phyloP scores from a whole-genome alignment of 768 basidiomycete genomes.

The Russula foetens region DNA sequence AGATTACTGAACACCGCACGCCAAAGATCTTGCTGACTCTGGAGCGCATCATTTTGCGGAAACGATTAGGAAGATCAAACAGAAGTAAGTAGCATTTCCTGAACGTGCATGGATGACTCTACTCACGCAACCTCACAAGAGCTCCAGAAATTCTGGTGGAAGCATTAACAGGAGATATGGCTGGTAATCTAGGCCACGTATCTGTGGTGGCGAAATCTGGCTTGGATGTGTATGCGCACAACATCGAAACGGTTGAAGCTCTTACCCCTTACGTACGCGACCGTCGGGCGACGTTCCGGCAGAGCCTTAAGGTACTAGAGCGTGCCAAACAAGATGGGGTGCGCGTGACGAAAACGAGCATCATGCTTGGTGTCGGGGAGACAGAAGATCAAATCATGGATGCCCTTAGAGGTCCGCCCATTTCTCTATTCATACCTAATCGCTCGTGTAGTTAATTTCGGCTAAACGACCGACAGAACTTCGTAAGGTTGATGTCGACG shows the following conservation, averaged over 20 bases:
- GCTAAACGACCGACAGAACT: constrained; percentile 49
- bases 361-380: constrained; percentile 98
- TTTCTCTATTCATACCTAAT: neutral
- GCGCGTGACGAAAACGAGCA: constrained; percentile 91
- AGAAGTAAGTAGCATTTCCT: constrained; percentile 51
- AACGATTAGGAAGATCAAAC: constrained; percentile 91
- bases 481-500: constrained; percentile 83
- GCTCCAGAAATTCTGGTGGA: constrained; percentile 95
- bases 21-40: constrained; percentile 82
- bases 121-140: constrained; percentile 32
- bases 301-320: constrained; percentile 72
- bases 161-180: constrained; percentile 93
- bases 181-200: constrained; percentile 66
- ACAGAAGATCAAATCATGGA: constrained; percentile 71
- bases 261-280: constrained; percentile 94
- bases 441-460: neutral
- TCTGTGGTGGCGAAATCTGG: constrained; percentile 84
- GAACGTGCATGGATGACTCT: neutral
- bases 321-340: constrained; percentile 81
- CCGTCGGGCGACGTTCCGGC: constrained; percentile 84
- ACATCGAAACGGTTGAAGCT: constrained; percentile 92
- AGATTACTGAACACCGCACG: neutral
- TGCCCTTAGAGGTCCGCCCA: constrained; percentile 65
- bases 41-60: constrained; percentile 93
- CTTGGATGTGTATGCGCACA: constrained; percentile 96